Percentiles rank a stretch among this genome's conserved stretches.
phyloP scores from a whole-genome alignment of 495 filamentous ascomycete genomes.

The Hyaloscypha bicolor region DNA sequence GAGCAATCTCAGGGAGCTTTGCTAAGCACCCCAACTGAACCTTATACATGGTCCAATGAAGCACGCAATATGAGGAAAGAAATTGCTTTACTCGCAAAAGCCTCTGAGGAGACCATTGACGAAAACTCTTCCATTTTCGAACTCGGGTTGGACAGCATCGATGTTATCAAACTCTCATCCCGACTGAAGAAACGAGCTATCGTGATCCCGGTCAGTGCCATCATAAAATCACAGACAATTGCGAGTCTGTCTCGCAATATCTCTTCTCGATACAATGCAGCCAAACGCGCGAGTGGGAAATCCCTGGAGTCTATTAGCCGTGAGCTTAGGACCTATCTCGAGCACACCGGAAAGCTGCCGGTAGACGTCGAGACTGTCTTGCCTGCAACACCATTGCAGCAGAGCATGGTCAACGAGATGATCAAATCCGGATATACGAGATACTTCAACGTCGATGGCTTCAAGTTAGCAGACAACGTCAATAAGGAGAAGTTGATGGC shows the following conservation, averaged over 20 bases:
- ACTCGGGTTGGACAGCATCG: conserved; percentile 86
- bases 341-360: conserved; percentile 34
- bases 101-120: conserved; percentile 54
- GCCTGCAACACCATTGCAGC: conserved; percentile 74
- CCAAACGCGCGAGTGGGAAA: not conserved
- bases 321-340: conserved; percentile 39
- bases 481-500: conserved; percentile 54
- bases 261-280: not conserved
- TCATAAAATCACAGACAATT: conserved; percentile 72
- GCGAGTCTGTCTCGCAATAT: conserved; percentile 44
- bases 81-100: conserved; percentile 61
- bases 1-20: not conserved
- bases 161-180: conserved; percentile 69
- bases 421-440: conserved; percentile 61
- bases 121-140: conserved; percentile 80
- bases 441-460: conserved; percentile 80
- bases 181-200: conserved; percentile 61
- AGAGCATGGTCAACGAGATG: conserved; percentile 80
- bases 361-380: conserved; percentile 54
- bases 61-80: conserved; percentile 55
- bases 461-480: conserved; percentile 52
- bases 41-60: conserved; percentile 56
- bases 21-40: not conserved
- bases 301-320: conserved; percentile 38
- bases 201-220: conserved; percentile 60